Evolutionary conservation across 169 alveolate species (phyloP), one percentile per base, ranked within the genome.

Genomic region (Eimeria nieschulzi): DNA sequence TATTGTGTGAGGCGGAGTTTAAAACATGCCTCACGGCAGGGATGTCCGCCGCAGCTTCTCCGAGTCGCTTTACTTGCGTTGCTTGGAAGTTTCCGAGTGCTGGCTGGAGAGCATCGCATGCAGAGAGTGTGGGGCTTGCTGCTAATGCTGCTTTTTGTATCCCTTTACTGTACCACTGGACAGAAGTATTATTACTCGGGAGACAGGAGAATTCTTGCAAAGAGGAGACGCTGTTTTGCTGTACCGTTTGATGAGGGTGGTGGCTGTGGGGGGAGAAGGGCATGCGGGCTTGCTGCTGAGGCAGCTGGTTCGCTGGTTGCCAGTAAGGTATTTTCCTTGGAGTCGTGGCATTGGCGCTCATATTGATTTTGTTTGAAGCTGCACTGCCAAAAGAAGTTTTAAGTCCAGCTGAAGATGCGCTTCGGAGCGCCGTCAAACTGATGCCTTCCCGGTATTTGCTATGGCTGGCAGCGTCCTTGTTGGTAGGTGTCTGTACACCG

Each of bases 11-110:
- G 23, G 9, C 0, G n/a, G 68, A 5, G 68, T 5, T 59, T 76
- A 61, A 33, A 26, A 82, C 19, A 21, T 46, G 76, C 51, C 59
- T 56, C 64, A 59, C 33, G 19, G 90, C 63, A 23, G 90, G 76
- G 46, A 51, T 25, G 63, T 26, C 90, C 5, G 53, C 76, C 10
- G 63, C 64, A n/a, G 7, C 59, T 10, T 82, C 59, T 23, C 23
- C 76, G 6, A 59, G 78, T 8, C 46, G 78, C 23, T 46, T 73
- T 76, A 33, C 63, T 7, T 51, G 78, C 12, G 54, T 25, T 61
- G 63, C 12, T 39, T 63, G 90, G 78, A 33, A 63, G 15, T 63
- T 9, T 19, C 15, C 15, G 64, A 64, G 63, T 15, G 64, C 54
- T 19, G 25, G 54, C 8, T n/a, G 78, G 53, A 61, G 51, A 9